Base-by-base conservation (phyloP, 169 alveolate species). In the Plasmodium yoelii region DNA sequence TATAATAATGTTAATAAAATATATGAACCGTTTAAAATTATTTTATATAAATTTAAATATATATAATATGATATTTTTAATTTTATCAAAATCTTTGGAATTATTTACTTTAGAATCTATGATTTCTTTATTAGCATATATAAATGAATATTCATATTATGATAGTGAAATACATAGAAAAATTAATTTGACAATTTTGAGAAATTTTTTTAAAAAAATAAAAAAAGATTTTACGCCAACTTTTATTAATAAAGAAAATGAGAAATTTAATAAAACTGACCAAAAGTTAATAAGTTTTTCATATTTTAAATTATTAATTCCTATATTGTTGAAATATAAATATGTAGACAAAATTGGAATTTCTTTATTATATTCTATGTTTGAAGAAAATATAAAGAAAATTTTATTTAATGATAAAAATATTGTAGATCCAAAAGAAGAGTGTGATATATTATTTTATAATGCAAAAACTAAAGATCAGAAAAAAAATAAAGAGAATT, bases 391-490 rank as follows among this genome's bases (percentile, higher is more conserved):
- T 1, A 55, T 64, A 7, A 49, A 49, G 1, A 18, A 63, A 1
- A n/a, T 7, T 1, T 15, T 77, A 19, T 15, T 10, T 10, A 5
- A n/a, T 18, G 69, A 73, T 9, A 34, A 34, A 34, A 42, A 70
- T 18, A 28, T 1, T 44, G 3, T 26, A 8, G 34, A 39, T 15
- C 24, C 24, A 13, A 77, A 34, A 8, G 57, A 77, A 44, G 18
- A 64, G 7, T 64, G 80, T 24, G 34, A 77, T 42, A 15, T 51
- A 12, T 53, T 77, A 8, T 77, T 77, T 56, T 77, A 77, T 69
- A 77, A 77, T 68, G 73, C 72, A 8, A 77, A 77, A 64, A 77
- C 75, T 15, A 77, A 77, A 55, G 77, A 64, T 15, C 80, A 77
- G 39, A 65, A 61, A 51, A 65, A 77, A 59, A 77, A 77, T 68